Conservation (phyloP, 2,329 filamentous ascomycete species). For the Chaetomiaceae sp. region DNA sequence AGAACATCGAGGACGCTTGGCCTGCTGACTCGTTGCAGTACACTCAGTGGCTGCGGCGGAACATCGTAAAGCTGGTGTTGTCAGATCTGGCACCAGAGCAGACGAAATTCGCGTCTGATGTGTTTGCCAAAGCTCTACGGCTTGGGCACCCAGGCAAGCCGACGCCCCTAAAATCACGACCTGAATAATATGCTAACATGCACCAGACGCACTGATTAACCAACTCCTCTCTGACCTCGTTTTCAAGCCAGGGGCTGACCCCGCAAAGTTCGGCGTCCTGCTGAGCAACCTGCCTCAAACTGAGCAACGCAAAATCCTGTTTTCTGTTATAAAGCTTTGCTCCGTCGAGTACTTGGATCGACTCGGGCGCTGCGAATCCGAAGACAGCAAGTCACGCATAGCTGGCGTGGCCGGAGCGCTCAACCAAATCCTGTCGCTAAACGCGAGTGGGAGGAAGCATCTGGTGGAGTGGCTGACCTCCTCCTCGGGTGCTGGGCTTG, state of each 20-base stretch:
- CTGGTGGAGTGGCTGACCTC: conserved; percentile 62
- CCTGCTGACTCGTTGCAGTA: conserved; percentile 60
- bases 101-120: conserved; percentile 39
- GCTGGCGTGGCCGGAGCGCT: conserved; percentile 57
- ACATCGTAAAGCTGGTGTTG: conserved; percentile 47
- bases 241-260: conserved; percentile 25
- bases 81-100: conserved; percentile 31
- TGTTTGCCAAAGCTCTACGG: conserved; percentile 57
- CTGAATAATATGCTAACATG: conserved; percentile 17
- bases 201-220: conserved; percentile 39
- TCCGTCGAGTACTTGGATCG: conserved; percentile 41
- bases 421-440: conserved; percentile 42
- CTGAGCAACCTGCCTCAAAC: conserved; percentile 35
- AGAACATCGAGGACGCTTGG: conserved; percentile 44
- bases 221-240: conserved; percentile 36
- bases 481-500: conserved; percentile 59
- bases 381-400: conserved; percentile 36
- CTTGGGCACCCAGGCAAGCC: conserved; percentile 66
- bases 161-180: background rate
- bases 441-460: conserved; percentile 45
- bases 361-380: conserved; percentile 30
- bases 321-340: conserved; percentile 39
- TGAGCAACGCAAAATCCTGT: conserved; percentile 42
- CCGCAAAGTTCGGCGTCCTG: conserved; percentile 30
- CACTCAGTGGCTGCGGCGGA: conserved; percentile 65